These are phyloP conservation scores for Xylaria sp. DNA, from an alignment of 2,329 filamentous ascomycete genomes.

Conservation along the genomic window DNA sequence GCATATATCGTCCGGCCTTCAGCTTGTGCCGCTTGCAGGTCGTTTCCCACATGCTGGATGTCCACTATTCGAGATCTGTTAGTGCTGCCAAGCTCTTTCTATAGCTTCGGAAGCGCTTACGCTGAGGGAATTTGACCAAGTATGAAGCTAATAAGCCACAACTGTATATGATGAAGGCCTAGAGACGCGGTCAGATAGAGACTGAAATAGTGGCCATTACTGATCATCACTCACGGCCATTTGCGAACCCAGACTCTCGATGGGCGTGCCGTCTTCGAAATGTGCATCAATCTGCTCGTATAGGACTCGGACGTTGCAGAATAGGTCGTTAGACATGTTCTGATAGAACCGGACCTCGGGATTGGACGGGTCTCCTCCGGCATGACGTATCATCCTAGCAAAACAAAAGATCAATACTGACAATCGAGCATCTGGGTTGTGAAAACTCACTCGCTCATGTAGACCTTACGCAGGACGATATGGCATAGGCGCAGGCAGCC, in stretches of 20 bases:
- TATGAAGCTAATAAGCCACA: conserved; percentile 64
- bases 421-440: neutral
- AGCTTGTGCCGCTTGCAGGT: conserved; percentile 55
- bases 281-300: conserved; percentile 63
- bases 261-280: conserved; percentile 56
- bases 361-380: conserved; percentile 52
- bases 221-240: conserved; percentile 56
- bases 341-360: conserved; percentile 52
- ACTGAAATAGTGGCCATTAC: neutral
- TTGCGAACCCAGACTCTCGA: conserved; percentile 63
- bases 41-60: conserved; percentile 39
- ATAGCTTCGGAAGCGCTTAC: conserved; percentile 48
- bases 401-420: conserved; percentile 8
- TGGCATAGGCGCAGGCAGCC: conserved; percentile 66
- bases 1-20: conserved; percentile 59
- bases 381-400: conserved; percentile 56
- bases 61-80: conserved; percentile 40
- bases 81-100: conserved; percentile 16
- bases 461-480: conserved; percentile 65
- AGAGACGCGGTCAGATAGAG: conserved; percentile 31
- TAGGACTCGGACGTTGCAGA: conserved; percentile 58
- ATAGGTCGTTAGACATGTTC: conserved; percentile 58
- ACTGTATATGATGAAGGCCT: conserved; percentile 65
- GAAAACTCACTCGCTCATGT: conserved; percentile 59
- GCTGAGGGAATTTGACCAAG: conserved; percentile 60